phyloP scores from a whole-genome alignment of 371 early-diverging fungal species.

The Actinomortierella ambigua region DNA sequence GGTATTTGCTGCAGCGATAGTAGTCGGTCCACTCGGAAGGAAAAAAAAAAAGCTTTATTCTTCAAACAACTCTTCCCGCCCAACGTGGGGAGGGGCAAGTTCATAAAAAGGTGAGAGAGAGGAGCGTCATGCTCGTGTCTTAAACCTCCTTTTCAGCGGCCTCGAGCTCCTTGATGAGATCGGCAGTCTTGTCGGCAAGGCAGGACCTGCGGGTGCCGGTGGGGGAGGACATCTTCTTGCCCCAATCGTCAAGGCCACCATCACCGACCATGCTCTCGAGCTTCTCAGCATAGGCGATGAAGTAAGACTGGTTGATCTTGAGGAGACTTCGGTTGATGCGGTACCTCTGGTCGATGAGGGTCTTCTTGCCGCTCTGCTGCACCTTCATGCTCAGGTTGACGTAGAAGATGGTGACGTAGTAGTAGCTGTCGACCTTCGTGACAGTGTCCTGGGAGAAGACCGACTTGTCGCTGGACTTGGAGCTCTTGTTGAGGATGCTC shows the following conservation, averaged over 20 bases:
- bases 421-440: background rate
- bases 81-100: too few relatives aligned
- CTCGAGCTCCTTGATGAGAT: too few relatives aligned
- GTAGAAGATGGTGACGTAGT: background rate
- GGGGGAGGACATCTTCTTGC: background rate
- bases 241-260: background rate
- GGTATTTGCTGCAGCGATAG: too few relatives aligned
- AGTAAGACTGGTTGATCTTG: background rate
- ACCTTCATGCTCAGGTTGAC: background rate
- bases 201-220: background rate
- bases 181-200: background rate
- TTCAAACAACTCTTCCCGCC: too few relatives aligned
- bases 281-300: background rate
- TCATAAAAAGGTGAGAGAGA: too few relatives aligned
- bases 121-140: too few relatives aligned
- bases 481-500: conserved; percentile 1
- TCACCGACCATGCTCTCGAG: background rate
- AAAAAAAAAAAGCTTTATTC: too few relatives aligned
- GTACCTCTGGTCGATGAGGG: background rate
- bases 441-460: conserved; percentile 1
- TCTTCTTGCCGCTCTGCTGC: background rate
- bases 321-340: background rate
- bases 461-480: background rate
- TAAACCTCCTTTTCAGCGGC: too few relatives aligned
- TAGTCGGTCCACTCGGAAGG: too few relatives aligned